Evolutionary conservation across 495 filamentous ascomycete species (phyloP), one percentile per base, ranked within the genome.

Genomic region (Terfezia claveryi): DNA sequence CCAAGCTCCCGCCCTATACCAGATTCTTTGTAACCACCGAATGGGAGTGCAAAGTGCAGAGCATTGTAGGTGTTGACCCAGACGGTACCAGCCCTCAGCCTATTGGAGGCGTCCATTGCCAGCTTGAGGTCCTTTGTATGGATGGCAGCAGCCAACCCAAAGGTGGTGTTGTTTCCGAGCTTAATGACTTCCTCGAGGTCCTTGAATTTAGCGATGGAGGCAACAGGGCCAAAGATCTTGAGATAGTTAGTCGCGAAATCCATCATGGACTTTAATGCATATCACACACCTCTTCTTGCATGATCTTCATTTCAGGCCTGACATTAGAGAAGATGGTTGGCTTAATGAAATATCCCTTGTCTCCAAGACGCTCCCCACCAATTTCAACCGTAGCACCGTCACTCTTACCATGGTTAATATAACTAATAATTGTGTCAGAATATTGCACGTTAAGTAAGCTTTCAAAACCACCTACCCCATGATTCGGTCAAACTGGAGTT

Each of bases 281-380:
- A 20, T 20, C 2, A 46, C 41, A 20, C 12, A 46, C 41, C 41
- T 96, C 89, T 73, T 96, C 89, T 73, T 89, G 80, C 77, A 89
- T 83, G 69, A 96, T 94, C 82, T 93, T 94, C 89, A 96, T 95
- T 68, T 93, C 76, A 57, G 76, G 69, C 49, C 73, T 80, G 55
- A 95, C 89, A 68, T 89, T 79, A 68, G 80, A 82, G 80, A 96
- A 95, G 69, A 96, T 86, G 62, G 89, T 96, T 32, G 89, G 89
- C 76, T 94, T 76, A 71, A 96, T 95, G 76, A 94, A 96, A 80
- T 87, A 96, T 61, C 89, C 89, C 70, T 88, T 80, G 56, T 79
- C 74, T 61, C 91, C 91, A 68, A 85, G 82, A 62, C 92, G 88
- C 64, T 80, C 80, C 67, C 91, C 91, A 68, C 91, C 91, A 38